These are phyloP conservation scores for Lipomyces mesembrius DNA, from an alignment of 805 yeast species.

Conservation along the genomic window DNA sequence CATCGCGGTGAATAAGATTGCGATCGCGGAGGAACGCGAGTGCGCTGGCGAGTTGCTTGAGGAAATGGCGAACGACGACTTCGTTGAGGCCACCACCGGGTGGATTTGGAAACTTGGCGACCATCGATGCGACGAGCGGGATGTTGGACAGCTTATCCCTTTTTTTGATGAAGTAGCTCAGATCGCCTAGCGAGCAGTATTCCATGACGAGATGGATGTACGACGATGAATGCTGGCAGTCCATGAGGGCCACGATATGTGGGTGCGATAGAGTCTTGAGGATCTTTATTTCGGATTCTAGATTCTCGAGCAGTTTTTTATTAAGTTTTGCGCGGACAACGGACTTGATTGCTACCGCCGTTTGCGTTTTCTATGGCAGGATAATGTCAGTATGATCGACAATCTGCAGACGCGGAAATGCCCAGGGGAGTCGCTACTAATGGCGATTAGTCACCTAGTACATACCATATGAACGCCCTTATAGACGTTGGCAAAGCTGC, in stretches of 20 bases:
- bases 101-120: slow-evolving; percentile 84
- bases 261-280: slow-evolving; percentile 88
- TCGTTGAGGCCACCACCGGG: slow-evolving; percentile 77
- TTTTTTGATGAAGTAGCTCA: slow-evolving; percentile 81
- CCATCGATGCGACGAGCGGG: slow-evolving; percentile 75
- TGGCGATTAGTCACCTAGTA: slow-evolving; percentile 8
- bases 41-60: slow-evolving; percentile 85
- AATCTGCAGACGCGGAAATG: background rate
- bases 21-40: slow-evolving; percentile 78
- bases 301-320: slow-evolving; percentile 84
- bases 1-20: slow-evolving; percentile 90
- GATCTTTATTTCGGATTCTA: slow-evolving; percentile 90
- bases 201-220: slow-evolving; percentile 94
- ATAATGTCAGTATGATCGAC: slow-evolving; percentile 4
- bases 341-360: slow-evolving; percentile 84
- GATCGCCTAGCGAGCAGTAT: slow-evolving; percentile 93
- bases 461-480: slow-evolving; percentile 65
- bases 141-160: slow-evolving; percentile 74
- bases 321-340: slow-evolving; percentile 82
- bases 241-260: slow-evolving; percentile 85
- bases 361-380: slow-evolving; percentile 40
- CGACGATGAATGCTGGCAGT: slow-evolving; percentile 71
- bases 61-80: slow-evolving; percentile 76
- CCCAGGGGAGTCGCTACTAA: no score
- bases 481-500: slow-evolving; percentile 94